Evolutionary conservation across 2,329 filamentous ascomycete genomes (phyloP).

Genomic region (Colletotrichum sublineola): DNA sequence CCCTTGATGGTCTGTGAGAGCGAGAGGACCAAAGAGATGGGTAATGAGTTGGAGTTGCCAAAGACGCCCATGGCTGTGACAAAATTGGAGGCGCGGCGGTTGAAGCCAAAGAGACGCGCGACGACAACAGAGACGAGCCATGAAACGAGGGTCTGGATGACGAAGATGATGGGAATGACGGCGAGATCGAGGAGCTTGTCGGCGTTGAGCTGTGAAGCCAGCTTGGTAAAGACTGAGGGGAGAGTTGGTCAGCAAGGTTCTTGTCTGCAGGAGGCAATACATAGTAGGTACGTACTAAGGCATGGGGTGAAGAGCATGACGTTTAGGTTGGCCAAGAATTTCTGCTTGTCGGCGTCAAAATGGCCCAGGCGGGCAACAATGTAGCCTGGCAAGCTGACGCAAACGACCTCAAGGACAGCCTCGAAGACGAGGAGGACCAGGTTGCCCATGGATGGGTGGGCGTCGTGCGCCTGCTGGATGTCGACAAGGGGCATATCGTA

Average conservation of each 20-base stretch:
- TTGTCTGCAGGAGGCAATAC: not conserved
- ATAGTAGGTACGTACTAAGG: constrained; percentile 74
- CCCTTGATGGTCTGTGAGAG: constrained; percentile 92
- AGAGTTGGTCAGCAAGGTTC: constrained; percentile 42
- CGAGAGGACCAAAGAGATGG: constrained; percentile 95
- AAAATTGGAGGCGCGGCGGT: constrained; percentile 90
- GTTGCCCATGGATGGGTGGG: constrained; percentile 76
- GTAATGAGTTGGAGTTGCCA: constrained; percentile 97
- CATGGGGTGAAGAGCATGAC: constrained; percentile 97
- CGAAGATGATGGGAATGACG: constrained; percentile 95
- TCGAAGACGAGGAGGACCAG: constrained; percentile 90
- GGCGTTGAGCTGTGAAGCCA: constrained; percentile 92
- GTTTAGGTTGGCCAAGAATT: constrained; percentile 96
- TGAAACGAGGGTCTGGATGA: constrained; percentile 88
- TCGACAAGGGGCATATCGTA: constrained; percentile 59
- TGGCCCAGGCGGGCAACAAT: constrained; percentile 90
- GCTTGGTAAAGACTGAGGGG: constrained; percentile 88
- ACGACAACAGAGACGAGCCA: constrained; percentile 81
- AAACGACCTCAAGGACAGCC: constrained; percentile 94
- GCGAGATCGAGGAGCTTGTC: constrained; percentile 91
- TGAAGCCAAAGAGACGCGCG: constrained; percentile 82
- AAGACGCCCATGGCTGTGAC: constrained; percentile 98
- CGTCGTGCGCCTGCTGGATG: constrained; percentile 59
- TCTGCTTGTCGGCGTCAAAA: constrained; percentile 96
- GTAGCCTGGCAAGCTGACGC: constrained; percentile 93